Evolutionary conservation across 805 yeast genomes (phyloP).

Genomic region (Spathaspora boniae): DNA sequence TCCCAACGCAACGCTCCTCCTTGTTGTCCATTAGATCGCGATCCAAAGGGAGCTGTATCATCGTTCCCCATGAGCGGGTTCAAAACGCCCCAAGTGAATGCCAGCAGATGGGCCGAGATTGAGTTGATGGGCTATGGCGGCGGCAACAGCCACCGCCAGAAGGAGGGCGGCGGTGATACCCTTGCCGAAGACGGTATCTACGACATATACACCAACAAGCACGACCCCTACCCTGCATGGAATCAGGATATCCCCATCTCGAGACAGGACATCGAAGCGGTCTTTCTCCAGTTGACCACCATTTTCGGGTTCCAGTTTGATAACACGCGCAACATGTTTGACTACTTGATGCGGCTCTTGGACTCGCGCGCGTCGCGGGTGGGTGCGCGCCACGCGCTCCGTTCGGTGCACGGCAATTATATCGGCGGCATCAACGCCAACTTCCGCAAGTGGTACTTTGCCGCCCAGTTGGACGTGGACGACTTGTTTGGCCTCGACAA

Average conservation of each 20-base stretch:
- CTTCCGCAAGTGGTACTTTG: slow-evolving; percentile 74
- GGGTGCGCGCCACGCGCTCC: slow-evolving; percentile 53
- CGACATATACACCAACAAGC: slow-evolving; percentile 40
- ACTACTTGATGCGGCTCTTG: slow-evolving; percentile 54
- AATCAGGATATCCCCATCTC: slow-evolving; percentile 45
- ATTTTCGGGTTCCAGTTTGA: slow-evolving; percentile 70
- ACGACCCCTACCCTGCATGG: slow-evolving; percentile 60
- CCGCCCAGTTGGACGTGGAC: slow-evolving; percentile 63
- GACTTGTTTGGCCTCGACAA: slow-evolving; percentile 42
- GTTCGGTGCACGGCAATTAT: slow-evolving; percentile 67
- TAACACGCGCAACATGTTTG: slow-evolving; percentile 64
- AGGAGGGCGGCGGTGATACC: too few species aligned
- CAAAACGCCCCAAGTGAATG: slow-evolving; percentile 40
- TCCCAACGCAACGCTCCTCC: too few species aligned
- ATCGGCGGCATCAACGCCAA: slow-evolving; percentile 70
- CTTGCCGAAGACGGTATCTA: slow-evolving; percentile 40
- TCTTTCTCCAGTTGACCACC: slow-evolving; percentile 49
- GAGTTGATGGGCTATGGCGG: slow-evolving; percentile 27
- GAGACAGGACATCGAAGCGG: slow-evolving; percentile 51
- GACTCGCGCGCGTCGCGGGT: slow-evolving; percentile 70
- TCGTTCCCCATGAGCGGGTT: slow-evolving; percentile 34
- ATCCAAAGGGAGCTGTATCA: slow-evolving; percentile 8
- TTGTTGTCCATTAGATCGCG: too few species aligned
- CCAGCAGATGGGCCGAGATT: slow-evolving; percentile 43
- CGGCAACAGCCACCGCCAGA: slow-evolving; percentile 20